Evolutionary conservation across 2,329 filamentous ascomycete genomes (phyloP).

Genomic region (Hortaea sp.): DNA sequence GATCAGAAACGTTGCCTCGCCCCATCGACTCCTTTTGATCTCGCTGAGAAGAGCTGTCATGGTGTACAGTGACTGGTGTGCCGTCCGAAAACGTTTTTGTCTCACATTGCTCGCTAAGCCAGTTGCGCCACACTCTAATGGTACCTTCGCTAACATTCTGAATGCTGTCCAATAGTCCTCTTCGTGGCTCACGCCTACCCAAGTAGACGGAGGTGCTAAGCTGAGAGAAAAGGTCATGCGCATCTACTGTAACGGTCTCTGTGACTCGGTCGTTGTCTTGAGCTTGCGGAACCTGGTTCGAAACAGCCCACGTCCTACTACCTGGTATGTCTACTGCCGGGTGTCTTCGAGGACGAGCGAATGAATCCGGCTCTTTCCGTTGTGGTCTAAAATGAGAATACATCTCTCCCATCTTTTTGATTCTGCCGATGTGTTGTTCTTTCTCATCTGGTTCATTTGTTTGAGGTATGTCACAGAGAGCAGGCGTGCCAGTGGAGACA

Average conservation of each 20-base stretch:
- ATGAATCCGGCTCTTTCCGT: conserved; percentile 41
- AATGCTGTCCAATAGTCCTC: conserved; percentile 53
- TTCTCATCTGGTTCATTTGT: conserved; percentile 19
- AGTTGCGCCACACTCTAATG: conserved; percentile 61
- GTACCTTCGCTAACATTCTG: conserved; percentile 58
- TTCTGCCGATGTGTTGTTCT: conserved; percentile 21
- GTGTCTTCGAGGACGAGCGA: conserved; percentile 26
- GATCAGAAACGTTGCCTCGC: conserved; percentile 11
- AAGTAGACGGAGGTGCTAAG: conserved; percentile 59
- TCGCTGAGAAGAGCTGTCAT: conserved; percentile 6
- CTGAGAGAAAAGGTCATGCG: conserved; percentile 63
- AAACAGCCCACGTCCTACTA: conserved; percentile 28
- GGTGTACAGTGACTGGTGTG: conserved; percentile 17
- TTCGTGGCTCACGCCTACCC: conserved; percentile 53
- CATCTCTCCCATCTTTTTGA: conserved; percentile 46
- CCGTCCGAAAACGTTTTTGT: conserved; percentile 21
- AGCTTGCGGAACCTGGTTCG: conserved; percentile 7
- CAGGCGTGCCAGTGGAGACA: conserved; percentile 54
- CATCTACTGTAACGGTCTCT: conserved; percentile 56
- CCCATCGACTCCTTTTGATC: not conserved
- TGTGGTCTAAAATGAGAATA: conserved; percentile 65
- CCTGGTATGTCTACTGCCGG: conserved; percentile 40
- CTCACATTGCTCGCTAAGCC: conserved; percentile 46
- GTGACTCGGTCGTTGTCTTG: conserved; percentile 32
- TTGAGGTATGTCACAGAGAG: conserved; percentile 35